Evolutionary conservation across 176 grass and related monocot species (phyloP).

Genomic region (Themeda triandra): DNA sequence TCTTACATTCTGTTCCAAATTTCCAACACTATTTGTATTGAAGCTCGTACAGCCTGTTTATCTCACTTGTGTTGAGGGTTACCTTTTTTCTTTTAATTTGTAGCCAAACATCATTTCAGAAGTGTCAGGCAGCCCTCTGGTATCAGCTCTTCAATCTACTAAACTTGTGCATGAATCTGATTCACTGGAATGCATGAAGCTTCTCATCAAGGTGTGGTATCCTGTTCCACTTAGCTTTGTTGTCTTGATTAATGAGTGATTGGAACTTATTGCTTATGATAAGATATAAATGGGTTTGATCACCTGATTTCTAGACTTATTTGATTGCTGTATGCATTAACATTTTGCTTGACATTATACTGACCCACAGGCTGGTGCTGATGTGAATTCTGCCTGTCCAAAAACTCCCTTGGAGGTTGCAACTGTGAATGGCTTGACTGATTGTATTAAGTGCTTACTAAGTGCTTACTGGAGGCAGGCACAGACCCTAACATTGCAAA

Average conservation of each 20-base stretch:
- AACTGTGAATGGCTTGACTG: neutral
- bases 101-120: neutral
- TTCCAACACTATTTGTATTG: neutral
- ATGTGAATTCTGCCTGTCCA: neutral
- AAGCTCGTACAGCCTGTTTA: neutral
- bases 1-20: neutral
- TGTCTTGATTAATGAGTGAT: neutral
- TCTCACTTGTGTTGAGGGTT: neutral
- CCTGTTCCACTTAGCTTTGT: neutral
- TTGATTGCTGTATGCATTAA: neutral
- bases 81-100: neutral
- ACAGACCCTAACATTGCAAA: neutral
- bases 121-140: neutral
- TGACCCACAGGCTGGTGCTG: neutral
- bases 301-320: neutral
- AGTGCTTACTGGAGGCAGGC: neutral
- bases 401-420: neutral
- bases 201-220: neutral
- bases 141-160: neutral
- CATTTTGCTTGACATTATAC: neutral
- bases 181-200: neutral
- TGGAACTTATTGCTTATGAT: neutral
- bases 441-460: neutral
- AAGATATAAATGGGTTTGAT: neutral
- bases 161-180: neutral